Percentiles rank a stretch among this genome's conserved stretches.
These are phyloP conservation scores for Scleromitrula shiraiana DNA, from an alignment of 2,329 filamentous ascomycete genomes.

Conservation along the genomic window DNA sequence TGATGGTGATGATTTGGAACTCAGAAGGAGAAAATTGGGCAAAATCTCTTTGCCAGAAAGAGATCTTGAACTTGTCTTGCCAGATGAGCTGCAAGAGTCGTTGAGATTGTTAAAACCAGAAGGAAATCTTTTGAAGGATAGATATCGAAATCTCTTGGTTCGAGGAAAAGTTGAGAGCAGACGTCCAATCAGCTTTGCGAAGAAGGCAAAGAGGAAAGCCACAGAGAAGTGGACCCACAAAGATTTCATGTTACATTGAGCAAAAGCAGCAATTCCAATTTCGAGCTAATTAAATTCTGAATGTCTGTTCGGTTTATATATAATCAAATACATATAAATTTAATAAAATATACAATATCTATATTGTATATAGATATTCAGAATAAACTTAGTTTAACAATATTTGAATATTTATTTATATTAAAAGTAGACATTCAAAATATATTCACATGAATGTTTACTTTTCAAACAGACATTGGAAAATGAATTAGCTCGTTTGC, in stretches of 20 bases:
- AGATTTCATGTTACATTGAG: slow-evolving; percentile 56
- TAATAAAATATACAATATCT: too few species aligned
- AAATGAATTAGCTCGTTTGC: too few species aligned
- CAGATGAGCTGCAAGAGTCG: slow-evolving; percentile 77
- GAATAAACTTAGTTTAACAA: too few species aligned
- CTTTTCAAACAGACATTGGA: too few species aligned
- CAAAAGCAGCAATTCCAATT: not conserved
- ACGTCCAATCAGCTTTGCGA: slow-evolving; percentile 69
- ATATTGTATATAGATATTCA: too few species aligned
- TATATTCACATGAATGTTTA: too few species aligned
- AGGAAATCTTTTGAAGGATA: slow-evolving; percentile 87
- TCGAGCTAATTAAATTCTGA: not conserved
- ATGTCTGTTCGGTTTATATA: not conserved
- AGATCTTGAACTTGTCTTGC: slow-evolving; percentile 70
- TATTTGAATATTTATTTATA: too few species aligned
- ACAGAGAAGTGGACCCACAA: slow-evolving; percentile 99
- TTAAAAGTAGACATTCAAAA: too few species aligned
- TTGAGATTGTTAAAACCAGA: slow-evolving; percentile 81
- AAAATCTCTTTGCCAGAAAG: slow-evolving; percentile 68
- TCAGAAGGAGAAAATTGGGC: slow-evolving; percentile 68
- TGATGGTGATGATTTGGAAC: slow-evolving; percentile 52
- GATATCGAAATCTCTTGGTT: slow-evolving; percentile 82
- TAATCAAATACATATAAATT: not conserved
- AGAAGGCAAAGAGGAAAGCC: slow-evolving; percentile 69
- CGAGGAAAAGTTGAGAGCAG: slow-evolving; percentile 83